Evolutionary conservation across 129 eudicot genomes (phyloP).

Genomic region (Helichrysum umbraculigerum): DNA sequence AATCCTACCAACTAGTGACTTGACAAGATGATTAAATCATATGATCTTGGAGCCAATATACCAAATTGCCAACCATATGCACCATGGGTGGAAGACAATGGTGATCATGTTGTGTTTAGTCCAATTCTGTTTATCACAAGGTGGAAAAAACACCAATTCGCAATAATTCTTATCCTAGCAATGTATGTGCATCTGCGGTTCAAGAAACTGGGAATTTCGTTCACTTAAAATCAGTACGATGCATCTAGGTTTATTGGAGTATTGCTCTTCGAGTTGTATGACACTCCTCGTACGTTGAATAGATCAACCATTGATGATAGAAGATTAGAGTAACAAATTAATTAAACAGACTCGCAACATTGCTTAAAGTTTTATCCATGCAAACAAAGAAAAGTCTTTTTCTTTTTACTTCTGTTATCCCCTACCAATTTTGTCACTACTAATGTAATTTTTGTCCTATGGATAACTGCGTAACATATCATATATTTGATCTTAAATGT

Average conservation of each 20-base stretch:
- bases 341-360: not conserved
- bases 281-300: not conserved
- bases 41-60: constrained; percentile 14
- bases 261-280: not conserved
- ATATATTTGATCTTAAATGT: no score
- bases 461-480: no score
- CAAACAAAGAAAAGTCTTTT: no score
- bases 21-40: constrained; percentile 22
- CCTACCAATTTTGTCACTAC: no score
- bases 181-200: not conserved
- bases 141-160: constrained; percentile 9
- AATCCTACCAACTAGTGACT: constrained; percentile 19
- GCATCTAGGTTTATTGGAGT: not conserved
- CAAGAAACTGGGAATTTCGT: not conserved
- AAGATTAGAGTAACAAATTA: no score
- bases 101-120: constrained; percentile 9
- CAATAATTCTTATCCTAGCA: not conserved
- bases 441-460: no score
- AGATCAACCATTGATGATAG: not conserved
- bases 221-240: not conserved
- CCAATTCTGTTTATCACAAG: constrained; percentile 1
- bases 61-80: constrained; percentile 33
- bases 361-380: no score
- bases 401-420: no score
- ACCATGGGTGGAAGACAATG: constrained; percentile 35